Evolutionary conservation across 768 basidiomycete species (phyloP).

Genomic region (Kwoniella sp.): DNA sequence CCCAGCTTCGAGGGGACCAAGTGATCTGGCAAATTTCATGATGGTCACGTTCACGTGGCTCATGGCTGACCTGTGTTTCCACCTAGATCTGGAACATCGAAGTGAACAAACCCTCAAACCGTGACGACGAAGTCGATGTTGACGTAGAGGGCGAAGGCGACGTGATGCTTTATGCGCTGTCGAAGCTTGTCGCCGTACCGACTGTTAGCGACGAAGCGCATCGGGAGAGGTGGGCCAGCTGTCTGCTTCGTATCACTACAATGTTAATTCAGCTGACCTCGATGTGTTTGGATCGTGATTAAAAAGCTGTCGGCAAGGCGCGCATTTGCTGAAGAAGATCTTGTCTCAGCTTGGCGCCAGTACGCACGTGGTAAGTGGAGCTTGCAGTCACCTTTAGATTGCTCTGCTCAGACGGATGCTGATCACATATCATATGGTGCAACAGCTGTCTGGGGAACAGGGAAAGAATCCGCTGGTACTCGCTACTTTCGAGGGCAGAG

Average conservation of each 20-base stretch:
- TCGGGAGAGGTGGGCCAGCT: constrained; percentile 62
- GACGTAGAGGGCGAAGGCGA: constrained; percentile 60
- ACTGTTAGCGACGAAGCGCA: constrained; percentile 74
- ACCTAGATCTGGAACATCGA: constrained; percentile 59
- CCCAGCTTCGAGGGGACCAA: no score
- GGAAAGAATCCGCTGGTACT: constrained; percentile 84
- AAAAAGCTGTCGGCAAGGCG: constrained; percentile 86
- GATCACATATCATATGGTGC: constrained; percentile 9
- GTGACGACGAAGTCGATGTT: constrained; percentile 33
- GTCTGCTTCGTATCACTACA: neutral
- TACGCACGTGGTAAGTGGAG: constrained; percentile 66
- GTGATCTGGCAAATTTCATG: no score
- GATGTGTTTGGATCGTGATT: no score
- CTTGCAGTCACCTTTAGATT: neutral
- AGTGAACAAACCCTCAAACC: constrained; percentile 23
- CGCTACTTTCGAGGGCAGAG: constrained; percentile 77
- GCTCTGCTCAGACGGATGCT: neutral
- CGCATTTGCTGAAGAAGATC: constrained; percentile 87
- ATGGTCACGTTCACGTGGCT: no score
- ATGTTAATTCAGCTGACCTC: neutral
- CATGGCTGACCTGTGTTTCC: neutral
- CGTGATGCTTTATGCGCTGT: constrained; percentile 74
- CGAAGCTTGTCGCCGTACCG: constrained; percentile 82
- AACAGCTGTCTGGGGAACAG: constrained; percentile 74
- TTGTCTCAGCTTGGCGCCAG: constrained; percentile 84